These are phyloP conservation scores for Aotearoamyces nothofagi DNA, from an alignment of 2,329 filamentous ascomycete genomes.

Conservation along the genomic window DNA sequence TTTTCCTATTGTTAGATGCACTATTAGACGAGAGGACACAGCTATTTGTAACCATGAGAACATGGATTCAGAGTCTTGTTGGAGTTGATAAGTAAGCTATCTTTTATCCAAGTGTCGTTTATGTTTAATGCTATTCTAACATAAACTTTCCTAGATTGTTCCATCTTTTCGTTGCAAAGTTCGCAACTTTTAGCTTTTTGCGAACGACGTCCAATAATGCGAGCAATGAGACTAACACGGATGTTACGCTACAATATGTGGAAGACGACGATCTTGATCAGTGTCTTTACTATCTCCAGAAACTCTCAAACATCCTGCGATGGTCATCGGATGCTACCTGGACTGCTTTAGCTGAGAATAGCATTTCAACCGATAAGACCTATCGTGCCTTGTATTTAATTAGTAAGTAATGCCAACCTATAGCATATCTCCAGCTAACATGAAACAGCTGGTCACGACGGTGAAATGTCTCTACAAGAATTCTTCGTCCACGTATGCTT, in stretches of 20 bases:
- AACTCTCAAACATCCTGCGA: slow-evolving; percentile 56
- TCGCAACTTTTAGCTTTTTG: slow-evolving; percentile 39
- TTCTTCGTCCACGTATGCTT: slow-evolving; percentile 54
- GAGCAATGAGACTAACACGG: slow-evolving; percentile 1
- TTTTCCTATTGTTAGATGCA: slow-evolving; percentile 70
- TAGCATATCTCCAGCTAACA: slow-evolving; percentile 6
- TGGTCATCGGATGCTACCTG: slow-evolving; percentile 56
- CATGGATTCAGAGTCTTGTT: slow-evolving; percentile 59
- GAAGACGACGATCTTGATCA: slow-evolving; percentile 58
- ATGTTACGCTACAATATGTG: slow-evolving; percentile 17
- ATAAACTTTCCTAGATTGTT: slow-evolving; percentile 32
- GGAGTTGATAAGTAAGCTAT: slow-evolving; percentile 42
- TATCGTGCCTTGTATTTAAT: slow-evolving; percentile 28
- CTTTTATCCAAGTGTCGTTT: no score
- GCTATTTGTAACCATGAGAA: slow-evolving; percentile 59
- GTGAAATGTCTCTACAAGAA: slow-evolving; percentile 46
- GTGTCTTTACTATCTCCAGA: slow-evolving; percentile 64
- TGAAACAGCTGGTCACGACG: slow-evolving; percentile 31
- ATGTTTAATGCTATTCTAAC: slow-evolving; percentile 9
- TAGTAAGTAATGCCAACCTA: slow-evolving; percentile 29
- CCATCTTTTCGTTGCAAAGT: slow-evolving; percentile 41
- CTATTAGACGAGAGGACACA: slow-evolving; percentile 59
- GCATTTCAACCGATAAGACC: slow-evolving; percentile 30
- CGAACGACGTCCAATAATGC: slow-evolving; percentile 17
- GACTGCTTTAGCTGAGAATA: slow-evolving; percentile 51